Evolutionary conservation across 345 rosid species (phyloP).

Genomic region (Eucalyptus fibrosa): DNA sequence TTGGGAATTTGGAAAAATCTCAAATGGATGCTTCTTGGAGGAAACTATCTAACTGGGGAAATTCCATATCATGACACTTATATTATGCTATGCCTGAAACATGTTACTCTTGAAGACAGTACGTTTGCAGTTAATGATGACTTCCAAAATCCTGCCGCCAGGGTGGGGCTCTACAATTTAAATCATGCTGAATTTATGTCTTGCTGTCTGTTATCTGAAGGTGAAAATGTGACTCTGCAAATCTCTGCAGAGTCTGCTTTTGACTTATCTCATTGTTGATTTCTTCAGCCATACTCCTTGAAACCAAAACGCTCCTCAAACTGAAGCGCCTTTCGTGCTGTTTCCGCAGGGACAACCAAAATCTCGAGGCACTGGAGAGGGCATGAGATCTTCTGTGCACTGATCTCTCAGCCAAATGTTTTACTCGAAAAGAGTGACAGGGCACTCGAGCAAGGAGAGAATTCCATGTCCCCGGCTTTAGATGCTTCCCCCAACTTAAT

Average conservation of each 20-base stretch:
- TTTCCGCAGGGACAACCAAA: background rate
- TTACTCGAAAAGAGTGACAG: background rate
- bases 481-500: background rate
- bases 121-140: background rate
- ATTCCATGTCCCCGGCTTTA: background rate
- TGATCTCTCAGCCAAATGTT: background rate
- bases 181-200: background rate
- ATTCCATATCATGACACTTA: constrained; percentile 10
- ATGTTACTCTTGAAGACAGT: background rate
- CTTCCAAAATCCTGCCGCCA: background rate
- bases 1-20: constrained; percentile 22
- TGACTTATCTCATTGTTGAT: background rate
- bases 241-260: background rate
- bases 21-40: constrained; percentile 22
- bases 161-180: background rate
- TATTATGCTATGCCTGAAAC: background rate
- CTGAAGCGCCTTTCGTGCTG: background rate
- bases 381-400: background rate
- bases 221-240: background rate
- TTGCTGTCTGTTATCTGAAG: background rate
- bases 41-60: constrained; percentile 30
- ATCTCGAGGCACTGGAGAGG: background rate
- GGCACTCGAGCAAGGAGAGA: background rate
- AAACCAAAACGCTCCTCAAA: background rate
- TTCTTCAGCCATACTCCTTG: background rate